Evolutionary conservation across 2,329 filamentous ascomycete genomes (phyloP), one percentile per base, ranked within the genome.

Genomic region (Pleomassaria siparia): DNA sequence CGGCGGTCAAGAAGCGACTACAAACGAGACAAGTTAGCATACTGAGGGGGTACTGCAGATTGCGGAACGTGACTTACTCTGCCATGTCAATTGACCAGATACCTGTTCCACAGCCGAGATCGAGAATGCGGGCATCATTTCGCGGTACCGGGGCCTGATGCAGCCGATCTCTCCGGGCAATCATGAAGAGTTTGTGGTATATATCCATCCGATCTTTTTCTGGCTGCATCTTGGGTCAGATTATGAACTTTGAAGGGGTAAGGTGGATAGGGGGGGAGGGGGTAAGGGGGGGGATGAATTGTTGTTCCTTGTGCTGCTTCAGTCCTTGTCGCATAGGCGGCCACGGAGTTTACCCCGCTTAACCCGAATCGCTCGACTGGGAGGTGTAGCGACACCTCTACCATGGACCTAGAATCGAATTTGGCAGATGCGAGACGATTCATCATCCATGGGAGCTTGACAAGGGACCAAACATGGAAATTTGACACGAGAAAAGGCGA

Each of bases 71-170:
- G 60, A 73, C 83, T 74, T 76, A 89, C 81, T 88, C 85, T 53
- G 88, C 87, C 73, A 96, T 87, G 57, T 92, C 87, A 59, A 95
- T 88, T 32, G 87, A 83, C 92, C 92, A 97, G 51, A 95, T 92
- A 30, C 90, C 91, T 1, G 90, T 95, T 16, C 91, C 92, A 54
- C 87, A 91, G 33, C 91, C 92, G 44, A 96, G 63, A 59, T 84
- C 83, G 46, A 85, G 73, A 51, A 85, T 79, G 50, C 80, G 76
- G 47, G 74, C 72, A 46, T 54, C 63, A 54, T 71, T 61, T 49
- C 71, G 55, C 50, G 69, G 60, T 41, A 76, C 64, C 29, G 76
- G 73, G 51, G 77, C 71, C 64, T 70, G 62, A 57, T 74, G 69
- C 58, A 79, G 60, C 58, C 77, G 69, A 29, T 79, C 75, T 35